Evolutionary conservation across 768 basidiomycete genomes (phyloP), one percentile per base, ranked within the genome.

Genomic region (Trametes cingulata): DNA sequence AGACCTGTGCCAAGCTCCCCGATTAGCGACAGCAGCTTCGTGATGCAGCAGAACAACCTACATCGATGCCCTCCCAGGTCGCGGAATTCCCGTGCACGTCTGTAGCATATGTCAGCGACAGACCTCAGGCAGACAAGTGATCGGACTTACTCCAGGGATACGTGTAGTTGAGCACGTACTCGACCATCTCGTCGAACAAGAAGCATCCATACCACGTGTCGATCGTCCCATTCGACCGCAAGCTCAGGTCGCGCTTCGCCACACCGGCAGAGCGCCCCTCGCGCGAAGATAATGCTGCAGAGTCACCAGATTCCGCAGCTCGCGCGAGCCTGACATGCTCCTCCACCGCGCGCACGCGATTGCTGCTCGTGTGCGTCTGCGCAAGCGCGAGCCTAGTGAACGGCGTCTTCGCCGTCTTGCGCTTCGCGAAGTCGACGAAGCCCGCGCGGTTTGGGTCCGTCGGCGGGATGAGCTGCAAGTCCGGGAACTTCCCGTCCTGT

Each of bases 151-250:
- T 68, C 81, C 82, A 82, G 1, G 89, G 89, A 67, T 78, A 84
- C 0, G 88, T 86, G 67, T 77, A 90, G 67, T 90, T 91, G 60
- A 83, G 50, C 13, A 87, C 86, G 63, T 90, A 90, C 70, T 90
- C 87, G 24, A 87, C 63, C 72, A 86, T 81, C 74, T 86, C 83
- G 57, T 85, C 82, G 49, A 82, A 78, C 14, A 90, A 67, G 58
- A 83, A 76, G 71, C 90, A 91, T 6, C 69, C 69, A 49, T 73
- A 75, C 49, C 65, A 72, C 22, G 74, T 64, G 54, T 75, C 71
- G 37, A 73, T 78, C 1, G 81, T 82, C 10, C 80, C 85, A 63
- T 83, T 84, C 0, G 81, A 70, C 35, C 81, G 74, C 25, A 70
- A 73, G 20, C 70, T 72, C 20, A 86, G 70, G 67, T 79, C 77